Evolutionary conservation across 2,329 filamentous ascomycete species (phyloP).

Genomic region (Immersiporthe knoxdaviesiana): DNA sequence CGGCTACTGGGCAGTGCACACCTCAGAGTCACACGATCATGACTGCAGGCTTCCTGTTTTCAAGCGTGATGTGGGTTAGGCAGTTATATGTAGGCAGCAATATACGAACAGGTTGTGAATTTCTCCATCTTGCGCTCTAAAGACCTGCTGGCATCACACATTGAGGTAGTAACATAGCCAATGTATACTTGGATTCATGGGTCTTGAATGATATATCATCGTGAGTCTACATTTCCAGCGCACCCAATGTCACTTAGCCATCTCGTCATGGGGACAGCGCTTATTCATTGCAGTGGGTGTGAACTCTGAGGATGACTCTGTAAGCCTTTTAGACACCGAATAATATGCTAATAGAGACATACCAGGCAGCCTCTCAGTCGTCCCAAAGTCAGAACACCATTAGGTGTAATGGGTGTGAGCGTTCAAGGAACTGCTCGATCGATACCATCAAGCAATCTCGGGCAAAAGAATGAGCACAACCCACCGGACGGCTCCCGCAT

Average conservation of each 20-base stretch:
- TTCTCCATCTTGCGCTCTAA: neutral
- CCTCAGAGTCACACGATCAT: neutral
- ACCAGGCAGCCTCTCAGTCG: neutral
- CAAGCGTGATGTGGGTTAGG: neutral
- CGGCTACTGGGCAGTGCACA: neutral
- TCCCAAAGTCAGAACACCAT: too few relatives aligned
- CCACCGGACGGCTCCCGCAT: neutral
- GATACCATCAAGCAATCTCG: conserved; percentile 12
- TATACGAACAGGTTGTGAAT: neutral
- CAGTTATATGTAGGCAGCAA: neutral
- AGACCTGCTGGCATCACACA: neutral
- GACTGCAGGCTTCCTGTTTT: neutral
- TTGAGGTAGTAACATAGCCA: neutral
- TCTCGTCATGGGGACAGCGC: neutral
- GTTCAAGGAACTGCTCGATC: neutral
- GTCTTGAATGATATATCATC: neutral
- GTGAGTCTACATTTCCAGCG: neutral
- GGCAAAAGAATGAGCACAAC: conserved; percentile 25
- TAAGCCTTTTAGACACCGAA: neutral
- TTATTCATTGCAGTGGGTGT: neutral
- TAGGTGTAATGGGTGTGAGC: neutral
- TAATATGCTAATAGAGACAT: too few relatives aligned
- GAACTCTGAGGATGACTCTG: neutral
- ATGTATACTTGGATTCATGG: neutral
- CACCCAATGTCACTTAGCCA: neutral